Conservation (phyloP, 2,329 filamentous ascomycete genomes). For the Pseudofabraea citricarpa region DNA sequence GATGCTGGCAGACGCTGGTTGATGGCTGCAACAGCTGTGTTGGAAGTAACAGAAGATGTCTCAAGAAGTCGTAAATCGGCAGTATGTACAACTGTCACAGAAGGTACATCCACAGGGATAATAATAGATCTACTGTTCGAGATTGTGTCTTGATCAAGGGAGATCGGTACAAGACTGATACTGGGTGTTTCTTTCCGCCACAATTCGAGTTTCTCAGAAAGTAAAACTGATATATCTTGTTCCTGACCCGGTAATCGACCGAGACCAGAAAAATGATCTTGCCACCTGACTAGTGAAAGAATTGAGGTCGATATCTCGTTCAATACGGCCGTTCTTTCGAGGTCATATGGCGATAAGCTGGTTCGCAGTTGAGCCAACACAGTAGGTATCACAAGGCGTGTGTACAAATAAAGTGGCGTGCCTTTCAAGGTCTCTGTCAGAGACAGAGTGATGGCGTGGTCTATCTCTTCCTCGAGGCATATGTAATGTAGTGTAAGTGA, state of each 20-base stretch:
- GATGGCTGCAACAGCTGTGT: constrained; percentile 41
- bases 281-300: constrained; percentile 43
- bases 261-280: constrained; percentile 44
- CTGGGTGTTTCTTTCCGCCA: constrained; percentile 20
- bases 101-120: constrained; percentile 87
- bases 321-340: constrained; percentile 52
- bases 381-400: constrained; percentile 39
- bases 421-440: constrained; percentile 35
- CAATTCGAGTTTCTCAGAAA: constrained; percentile 18
- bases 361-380: constrained; percentile 40
- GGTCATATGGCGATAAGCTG: constrained; percentile 42
- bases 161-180: constrained; percentile 18
- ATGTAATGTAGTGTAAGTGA: constrained; percentile 72
- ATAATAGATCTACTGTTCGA: constrained; percentile 59
- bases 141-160: constrained; percentile 18
- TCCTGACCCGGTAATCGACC: constrained; percentile 27
- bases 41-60: constrained; percentile 28
- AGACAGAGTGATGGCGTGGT: constrained; percentile 39
- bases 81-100: constrained; percentile 77
- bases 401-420: constrained; percentile 40
- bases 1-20: constrained; percentile 63
- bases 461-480: constrained; percentile 71
- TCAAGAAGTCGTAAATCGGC: constrained; percentile 57
- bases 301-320: constrained; percentile 45
- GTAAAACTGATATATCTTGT: constrained; percentile 20